phyloP scores from a whole-genome alignment of 192 early-diverging fungal species.

The Coemansia sp. region DNA sequence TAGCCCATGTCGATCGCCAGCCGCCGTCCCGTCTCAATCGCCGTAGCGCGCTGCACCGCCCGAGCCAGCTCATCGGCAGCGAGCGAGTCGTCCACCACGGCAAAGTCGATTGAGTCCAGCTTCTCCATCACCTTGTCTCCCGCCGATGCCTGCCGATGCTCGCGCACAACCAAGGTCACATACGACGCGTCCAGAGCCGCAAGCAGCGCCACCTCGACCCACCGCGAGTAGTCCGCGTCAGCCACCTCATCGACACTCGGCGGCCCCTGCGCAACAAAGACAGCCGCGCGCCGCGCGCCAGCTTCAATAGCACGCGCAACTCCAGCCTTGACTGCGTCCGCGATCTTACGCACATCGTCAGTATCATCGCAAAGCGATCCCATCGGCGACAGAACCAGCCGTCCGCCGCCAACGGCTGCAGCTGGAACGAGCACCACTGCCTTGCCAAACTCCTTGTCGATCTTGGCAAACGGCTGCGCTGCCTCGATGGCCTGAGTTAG shows the following conservation, averaged over 20 bases:
- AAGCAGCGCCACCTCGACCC: slow-evolving; percentile 73
- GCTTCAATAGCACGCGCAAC: slow-evolving; percentile 66
- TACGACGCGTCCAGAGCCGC: slow-evolving; percentile 74
- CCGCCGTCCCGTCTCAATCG: slow-evolving; percentile 77
- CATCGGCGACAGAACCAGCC: slow-evolving; percentile 77
- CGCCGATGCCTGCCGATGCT: slow-evolving; percentile 57
- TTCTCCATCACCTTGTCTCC: slow-evolving; percentile 53
- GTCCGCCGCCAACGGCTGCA: slow-evolving; percentile 60
- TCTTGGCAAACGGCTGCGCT: slow-evolving; percentile 15
- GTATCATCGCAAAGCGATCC: slow-evolving; percentile 73
- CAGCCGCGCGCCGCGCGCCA: slow-evolving; percentile 63
- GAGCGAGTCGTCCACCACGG: slow-evolving; percentile 33
- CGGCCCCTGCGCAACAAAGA: slow-evolving; percentile 65
- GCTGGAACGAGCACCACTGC: slow-evolving; percentile 26
- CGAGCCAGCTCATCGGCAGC: slow-evolving; percentile 19
- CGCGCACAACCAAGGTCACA: slow-evolving; percentile 80
- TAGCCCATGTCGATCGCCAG: slow-evolving; percentile 81
- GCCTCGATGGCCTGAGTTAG: slow-evolving; percentile 7
- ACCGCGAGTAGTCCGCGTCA: slow-evolving; percentile 67
- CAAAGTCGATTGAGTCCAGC: slow-evolving; percentile 65
- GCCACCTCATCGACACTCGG: slow-evolving; percentile 16
- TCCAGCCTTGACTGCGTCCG: slow-evolving; percentile 70
- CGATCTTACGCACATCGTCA: slow-evolving; percentile 81
- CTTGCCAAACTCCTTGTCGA: slow-evolving; percentile 52
- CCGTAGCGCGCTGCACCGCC: slow-evolving; percentile 60